phyloP scores from a whole-genome alignment of 2,329 filamentous ascomycete species.

The Penicillium nordicum region DNA sequence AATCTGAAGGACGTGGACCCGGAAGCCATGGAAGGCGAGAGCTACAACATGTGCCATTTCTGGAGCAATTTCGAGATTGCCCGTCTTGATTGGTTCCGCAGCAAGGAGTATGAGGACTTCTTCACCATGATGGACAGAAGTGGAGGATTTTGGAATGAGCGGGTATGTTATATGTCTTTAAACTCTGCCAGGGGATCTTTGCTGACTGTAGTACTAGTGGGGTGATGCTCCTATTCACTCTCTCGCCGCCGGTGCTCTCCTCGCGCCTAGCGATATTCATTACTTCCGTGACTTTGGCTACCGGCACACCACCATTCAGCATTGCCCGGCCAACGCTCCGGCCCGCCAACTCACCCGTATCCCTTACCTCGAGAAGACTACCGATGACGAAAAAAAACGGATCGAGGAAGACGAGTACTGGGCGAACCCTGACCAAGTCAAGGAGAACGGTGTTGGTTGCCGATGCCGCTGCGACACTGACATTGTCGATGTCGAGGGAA shows the following conservation, averaged over 20 bases:
- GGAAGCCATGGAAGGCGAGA: constrained; percentile 93
- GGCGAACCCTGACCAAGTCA: constrained; percentile 78
- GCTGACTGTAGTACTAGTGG: constrained; percentile 63
- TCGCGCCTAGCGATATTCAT: constrained; percentile 80
- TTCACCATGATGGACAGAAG: constrained; percentile 99
- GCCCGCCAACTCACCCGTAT: constrained; percentile 76
- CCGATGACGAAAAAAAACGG: constrained; percentile 74
- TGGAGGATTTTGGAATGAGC: constrained; percentile 98
- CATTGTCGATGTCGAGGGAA: constrained; percentile 95
- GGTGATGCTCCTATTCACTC: constrained; percentile 98
- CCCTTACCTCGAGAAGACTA: constrained; percentile 79
- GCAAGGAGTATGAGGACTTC: constrained; percentile 95
- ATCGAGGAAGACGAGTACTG: constrained; percentile 95
- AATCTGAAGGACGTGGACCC: constrained; percentile 78
- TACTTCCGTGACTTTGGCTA: constrained; percentile 99
- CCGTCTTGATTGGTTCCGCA: constrained; percentile 89
- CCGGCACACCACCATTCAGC: constrained; percentile 96
- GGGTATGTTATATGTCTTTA: constrained; percentile 57
- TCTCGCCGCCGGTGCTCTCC: constrained; percentile 83
- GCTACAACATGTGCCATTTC: constrained; percentile 99
- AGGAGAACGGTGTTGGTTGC: constrained; percentile 96
- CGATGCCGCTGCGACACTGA: constrained; percentile 96
- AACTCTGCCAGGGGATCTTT: neutral
- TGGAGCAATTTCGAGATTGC: constrained; percentile 99
- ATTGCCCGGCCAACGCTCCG: constrained; percentile 94